phyloP scores from a whole-genome alignment of 768 basidiomycete genomes.

The Podaxis mareebaensis region DNA sequence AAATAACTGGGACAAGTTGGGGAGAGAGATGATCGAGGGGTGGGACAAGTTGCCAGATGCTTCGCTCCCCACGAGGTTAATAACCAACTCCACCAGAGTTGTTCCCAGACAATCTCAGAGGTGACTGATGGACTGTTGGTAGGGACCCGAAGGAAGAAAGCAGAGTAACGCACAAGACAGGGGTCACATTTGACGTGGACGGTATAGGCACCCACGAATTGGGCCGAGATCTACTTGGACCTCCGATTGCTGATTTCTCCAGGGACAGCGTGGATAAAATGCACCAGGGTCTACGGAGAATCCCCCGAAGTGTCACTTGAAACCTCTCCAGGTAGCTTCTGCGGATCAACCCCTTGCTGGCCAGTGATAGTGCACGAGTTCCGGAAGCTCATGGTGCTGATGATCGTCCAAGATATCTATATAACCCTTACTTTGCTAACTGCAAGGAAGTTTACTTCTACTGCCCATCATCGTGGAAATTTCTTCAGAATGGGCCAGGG shows the following conservation, averaged over 20 bases:
- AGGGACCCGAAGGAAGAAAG: not conserved
- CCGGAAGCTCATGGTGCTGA: no score
- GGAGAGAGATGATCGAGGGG: not conserved
- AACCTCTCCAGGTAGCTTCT: no score
- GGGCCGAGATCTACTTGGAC: not conserved
- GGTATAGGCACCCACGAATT: not conserved
- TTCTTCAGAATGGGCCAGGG: no score
- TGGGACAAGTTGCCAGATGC: not conserved
- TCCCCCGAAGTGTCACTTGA: no score
- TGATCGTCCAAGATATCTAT: no score
- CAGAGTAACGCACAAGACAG: not conserved
- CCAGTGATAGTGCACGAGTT: no score
- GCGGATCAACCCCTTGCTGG: no score
- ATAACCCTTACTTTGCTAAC: no score
- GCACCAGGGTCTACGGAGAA: not conserved
- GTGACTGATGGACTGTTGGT: slow-evolving; percentile 1
- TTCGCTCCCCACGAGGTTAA: not conserved
- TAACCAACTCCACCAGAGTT: not conserved
- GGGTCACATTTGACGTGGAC: not conserved
- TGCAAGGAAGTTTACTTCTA: no score
- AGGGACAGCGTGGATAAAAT: not conserved
- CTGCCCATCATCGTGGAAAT: no score
- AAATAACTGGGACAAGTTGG: not conserved
- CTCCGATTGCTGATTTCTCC: not conserved
- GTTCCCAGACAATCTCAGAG: not conserved